A percentile compares a stretch with the other conserved stretches of the same genome.
phyloP scores from a whole-genome alignment of 2,329 filamentous ascomycete species.

The Sclerotinia trifoliorum region DNA sequence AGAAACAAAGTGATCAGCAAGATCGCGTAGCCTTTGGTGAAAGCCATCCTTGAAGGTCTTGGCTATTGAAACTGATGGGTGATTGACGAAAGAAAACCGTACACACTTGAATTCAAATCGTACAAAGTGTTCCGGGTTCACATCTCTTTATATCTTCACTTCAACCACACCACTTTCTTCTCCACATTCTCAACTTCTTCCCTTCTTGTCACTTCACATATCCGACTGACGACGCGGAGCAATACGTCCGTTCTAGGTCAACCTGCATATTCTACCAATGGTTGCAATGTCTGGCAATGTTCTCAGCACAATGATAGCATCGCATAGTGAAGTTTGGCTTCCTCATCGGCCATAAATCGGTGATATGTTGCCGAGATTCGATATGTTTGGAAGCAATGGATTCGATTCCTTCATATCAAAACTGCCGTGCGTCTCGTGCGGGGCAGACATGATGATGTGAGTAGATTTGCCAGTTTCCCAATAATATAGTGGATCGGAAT shows the following conservation, averaged over 20 bases:
- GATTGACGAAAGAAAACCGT: not conserved
- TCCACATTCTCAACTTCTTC: not conserved
- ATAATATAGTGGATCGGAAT: not conserved
- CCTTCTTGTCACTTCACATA: not conserved
- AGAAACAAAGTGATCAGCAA: conserved; percentile 22
- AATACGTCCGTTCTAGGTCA: not conserved
- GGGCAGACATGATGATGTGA: not conserved
- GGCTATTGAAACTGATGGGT: not conserved
- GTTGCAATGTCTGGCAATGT: not conserved
- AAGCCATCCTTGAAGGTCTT: not conserved
- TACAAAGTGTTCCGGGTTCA: not conserved
- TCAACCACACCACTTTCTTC: not conserved
- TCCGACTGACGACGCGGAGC: not conserved
- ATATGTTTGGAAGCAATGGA: not conserved
- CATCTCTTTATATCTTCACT: not conserved
- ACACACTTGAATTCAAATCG: not conserved
- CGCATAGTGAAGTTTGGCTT: not conserved
- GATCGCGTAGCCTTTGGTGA: not conserved
- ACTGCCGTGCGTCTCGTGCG: not conserved
- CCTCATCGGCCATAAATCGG: conserved; percentile 15
- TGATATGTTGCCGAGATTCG: conserved; percentile 2
- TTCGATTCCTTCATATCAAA: not conserved
- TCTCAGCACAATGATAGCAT: not conserved
- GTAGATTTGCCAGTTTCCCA: not conserved
- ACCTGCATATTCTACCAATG: not conserved